phyloP scores from a whole-genome alignment of 2,329 filamentous ascomycete genomes.

The Fusarium nanum region DNA sequence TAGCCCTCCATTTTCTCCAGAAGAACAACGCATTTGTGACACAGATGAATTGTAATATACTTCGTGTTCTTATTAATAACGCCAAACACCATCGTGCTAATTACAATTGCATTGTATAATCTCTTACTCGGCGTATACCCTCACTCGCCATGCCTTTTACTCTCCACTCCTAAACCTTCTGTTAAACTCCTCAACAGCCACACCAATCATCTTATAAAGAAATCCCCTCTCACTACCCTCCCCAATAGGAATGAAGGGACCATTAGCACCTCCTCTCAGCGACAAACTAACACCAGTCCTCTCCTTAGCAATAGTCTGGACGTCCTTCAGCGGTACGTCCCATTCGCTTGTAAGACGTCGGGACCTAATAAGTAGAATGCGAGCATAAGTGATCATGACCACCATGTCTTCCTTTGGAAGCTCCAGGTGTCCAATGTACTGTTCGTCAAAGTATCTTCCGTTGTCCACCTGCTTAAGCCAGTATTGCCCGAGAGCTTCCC shows the following conservation, averaged over 20 bases:
- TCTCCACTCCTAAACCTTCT: constrained; percentile 64
- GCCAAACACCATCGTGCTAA: constrained; percentile 19
- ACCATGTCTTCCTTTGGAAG: constrained; percentile 89
- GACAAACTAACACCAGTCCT: constrained; percentile 91
- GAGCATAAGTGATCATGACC: constrained; percentile 86
- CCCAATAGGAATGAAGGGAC: constrained; percentile 93
- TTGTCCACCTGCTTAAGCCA: constrained; percentile 99
- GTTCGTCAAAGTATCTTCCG: constrained; percentile 96
- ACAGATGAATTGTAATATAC: neutral
- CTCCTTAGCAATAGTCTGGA: constrained; percentile 98
- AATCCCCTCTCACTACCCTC: constrained; percentile 80
- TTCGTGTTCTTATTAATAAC: constrained; percentile 24
- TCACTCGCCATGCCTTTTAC: constrained; percentile 17
- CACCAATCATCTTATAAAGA: constrained; percentile 72
- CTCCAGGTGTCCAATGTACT: constrained; percentile 96
- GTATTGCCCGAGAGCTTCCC: constrained; percentile 95
- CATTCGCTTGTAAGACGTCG: constrained; percentile 90
- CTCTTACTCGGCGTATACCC: neutral
- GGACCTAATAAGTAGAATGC: constrained; percentile 90
- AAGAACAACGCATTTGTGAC: neutral
- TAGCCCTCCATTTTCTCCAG: no score
- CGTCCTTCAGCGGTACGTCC: constrained; percentile 95
- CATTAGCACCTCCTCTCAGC: constrained; percentile 89
- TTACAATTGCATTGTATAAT: neutral
- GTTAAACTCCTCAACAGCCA: constrained; percentile 76